These are phyloP conservation scores for Botryotinia narcissicola DNA, from an alignment of 2,329 filamentous ascomycete species.

Conservation along the genomic window DNA sequence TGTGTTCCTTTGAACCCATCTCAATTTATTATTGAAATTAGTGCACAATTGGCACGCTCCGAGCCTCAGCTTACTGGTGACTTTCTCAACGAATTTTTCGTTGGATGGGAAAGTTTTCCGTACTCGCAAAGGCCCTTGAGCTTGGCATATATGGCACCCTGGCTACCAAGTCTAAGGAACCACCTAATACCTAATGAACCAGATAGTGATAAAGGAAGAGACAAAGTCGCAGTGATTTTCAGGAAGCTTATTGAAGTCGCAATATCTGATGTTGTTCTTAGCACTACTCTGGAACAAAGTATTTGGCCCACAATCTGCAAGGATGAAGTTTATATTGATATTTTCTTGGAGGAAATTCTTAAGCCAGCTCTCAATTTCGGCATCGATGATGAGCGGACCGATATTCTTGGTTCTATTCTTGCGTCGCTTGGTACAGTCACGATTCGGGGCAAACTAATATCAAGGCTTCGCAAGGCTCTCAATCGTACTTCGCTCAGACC, in stretches of 20 bases:
- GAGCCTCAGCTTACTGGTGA: slow-evolving; percentile 67
- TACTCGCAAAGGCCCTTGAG: slow-evolving; percentile 66
- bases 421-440: slow-evolving; percentile 64
- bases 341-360: slow-evolving; percentile 65
- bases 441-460: slow-evolving; percentile 62
- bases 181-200: slow-evolving; percentile 56
- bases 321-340: slow-evolving; percentile 64
- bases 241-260: slow-evolving; percentile 66
- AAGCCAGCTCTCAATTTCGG: slow-evolving; percentile 61
- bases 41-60: slow-evolving; percentile 58
- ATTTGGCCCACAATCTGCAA: slow-evolving; percentile 64
- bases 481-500: slow-evolving; percentile 65
- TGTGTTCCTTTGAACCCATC: slow-evolving; percentile 62
- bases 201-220: slow-evolving; percentile 64
- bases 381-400: slow-evolving; percentile 56
- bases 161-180: slow-evolving; percentile 61
- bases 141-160: slow-evolving; percentile 68
- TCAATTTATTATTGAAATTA: slow-evolving; percentile 63
- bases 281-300: slow-evolving; percentile 60
- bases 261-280: slow-evolving; percentile 57
- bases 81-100: slow-evolving; percentile 71
- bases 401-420: slow-evolving; percentile 61
- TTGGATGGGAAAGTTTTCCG: slow-evolving; percentile 68
- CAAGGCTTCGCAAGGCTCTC: slow-evolving; percentile 62
- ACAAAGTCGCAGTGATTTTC: slow-evolving; percentile 62